Evolutionary conservation across 495 filamentous ascomycete genomes (phyloP).

Genomic region (Aspergillus taichungensis): DNA sequence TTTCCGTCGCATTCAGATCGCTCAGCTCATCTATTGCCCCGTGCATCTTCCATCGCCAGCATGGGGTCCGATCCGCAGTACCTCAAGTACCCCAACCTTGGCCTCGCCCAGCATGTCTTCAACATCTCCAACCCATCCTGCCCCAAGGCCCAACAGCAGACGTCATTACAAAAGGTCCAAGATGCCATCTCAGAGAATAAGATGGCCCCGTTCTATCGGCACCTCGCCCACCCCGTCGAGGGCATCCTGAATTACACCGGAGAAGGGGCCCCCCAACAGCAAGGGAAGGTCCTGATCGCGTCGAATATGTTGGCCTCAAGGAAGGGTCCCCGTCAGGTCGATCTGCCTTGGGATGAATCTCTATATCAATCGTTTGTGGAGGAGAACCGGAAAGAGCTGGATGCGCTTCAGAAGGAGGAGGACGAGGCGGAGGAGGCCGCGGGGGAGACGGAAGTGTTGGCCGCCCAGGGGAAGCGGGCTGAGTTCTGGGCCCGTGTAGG

Average conservation of each 20-base stretch:
- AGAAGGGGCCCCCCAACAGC: constrained; percentile 56
- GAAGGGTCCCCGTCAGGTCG: constrained; percentile 50
- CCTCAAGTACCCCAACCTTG: constrained; percentile 85
- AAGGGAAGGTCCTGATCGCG: constrained; percentile 43
- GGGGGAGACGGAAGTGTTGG: constrained; percentile 89
- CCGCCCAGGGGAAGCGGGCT: constrained; percentile 85
- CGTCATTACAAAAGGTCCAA: constrained; percentile 74
- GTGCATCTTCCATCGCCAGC: constrained; percentile 23
- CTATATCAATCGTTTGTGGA: constrained; percentile 76
- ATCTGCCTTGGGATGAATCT: constrained; percentile 81
- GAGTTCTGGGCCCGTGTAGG: constrained; percentile 91
- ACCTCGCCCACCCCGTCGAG: constrained; percentile 88
- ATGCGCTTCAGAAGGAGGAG: constrained; percentile 88
- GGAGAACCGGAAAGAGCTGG: constrained; percentile 86
- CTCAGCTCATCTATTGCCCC: background rate
- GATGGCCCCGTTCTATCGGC: constrained; percentile 94
- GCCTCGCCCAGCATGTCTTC: constrained; percentile 94
- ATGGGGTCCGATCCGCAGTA: constrained; percentile 99
- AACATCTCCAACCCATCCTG: constrained; percentile 86
- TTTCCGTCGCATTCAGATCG: background rate
- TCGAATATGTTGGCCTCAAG: constrained; percentile 64
- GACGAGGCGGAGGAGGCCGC: constrained; percentile 91
- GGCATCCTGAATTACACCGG: constrained; percentile 76
- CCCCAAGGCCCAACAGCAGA: constrained; percentile 54
- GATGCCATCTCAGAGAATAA: constrained; percentile 88